Conservation (phyloP, 768 basidiomycete genomes). For the Mycena filopes region DNA sequence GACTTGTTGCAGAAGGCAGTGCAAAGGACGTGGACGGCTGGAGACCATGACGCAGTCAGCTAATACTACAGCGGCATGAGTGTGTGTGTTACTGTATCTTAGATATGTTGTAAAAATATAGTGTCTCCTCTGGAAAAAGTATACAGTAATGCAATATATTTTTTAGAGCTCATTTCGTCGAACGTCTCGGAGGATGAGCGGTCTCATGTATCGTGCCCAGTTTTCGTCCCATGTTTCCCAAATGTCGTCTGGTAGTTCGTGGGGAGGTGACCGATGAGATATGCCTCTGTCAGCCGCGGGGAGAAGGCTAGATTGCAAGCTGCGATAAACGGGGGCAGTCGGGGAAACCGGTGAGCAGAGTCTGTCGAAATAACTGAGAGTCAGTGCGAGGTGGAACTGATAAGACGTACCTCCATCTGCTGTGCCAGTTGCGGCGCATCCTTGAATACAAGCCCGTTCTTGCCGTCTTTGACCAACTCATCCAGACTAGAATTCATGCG, state of each 20-base stretch:
- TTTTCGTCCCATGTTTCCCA: conserved; percentile 79
- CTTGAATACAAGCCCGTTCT: conserved; percentile 86
- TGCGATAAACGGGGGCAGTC: conserved; percentile 56
- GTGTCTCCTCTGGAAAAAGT: conserved; percentile 6
- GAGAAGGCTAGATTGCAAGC: conserved; percentile 63
- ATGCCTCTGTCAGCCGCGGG: conserved; percentile 41
- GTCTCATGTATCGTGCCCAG: conserved; percentile 77
- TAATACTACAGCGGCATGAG: conserved; percentile 49
- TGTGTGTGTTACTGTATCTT: background rate
- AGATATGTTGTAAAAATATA: background rate
- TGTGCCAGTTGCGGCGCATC: conserved; percentile 72
- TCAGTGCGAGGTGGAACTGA: conserved; percentile 4
- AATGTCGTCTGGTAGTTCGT: conserved; percentile 33
- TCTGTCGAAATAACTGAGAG: conserved; percentile 46
- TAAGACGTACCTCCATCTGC: conserved; percentile 70
- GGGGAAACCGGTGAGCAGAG: conserved; percentile 71
- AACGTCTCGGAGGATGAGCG: conserved; percentile 60
- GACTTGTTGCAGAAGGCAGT: conserved; percentile 92
- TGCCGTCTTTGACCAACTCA: conserved; percentile 87
- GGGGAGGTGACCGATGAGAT: conserved; percentile 34
- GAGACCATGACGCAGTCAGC: conserved; percentile 85
- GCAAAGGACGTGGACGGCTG: conserved; percentile 86
- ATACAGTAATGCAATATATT: conserved; percentile 18
- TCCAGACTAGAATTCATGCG: conserved; percentile 62
- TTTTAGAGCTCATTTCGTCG: conserved; percentile 19